Conservation (phyloP, 164 flowering plant species). For the Protea cynaroides region DNA sequence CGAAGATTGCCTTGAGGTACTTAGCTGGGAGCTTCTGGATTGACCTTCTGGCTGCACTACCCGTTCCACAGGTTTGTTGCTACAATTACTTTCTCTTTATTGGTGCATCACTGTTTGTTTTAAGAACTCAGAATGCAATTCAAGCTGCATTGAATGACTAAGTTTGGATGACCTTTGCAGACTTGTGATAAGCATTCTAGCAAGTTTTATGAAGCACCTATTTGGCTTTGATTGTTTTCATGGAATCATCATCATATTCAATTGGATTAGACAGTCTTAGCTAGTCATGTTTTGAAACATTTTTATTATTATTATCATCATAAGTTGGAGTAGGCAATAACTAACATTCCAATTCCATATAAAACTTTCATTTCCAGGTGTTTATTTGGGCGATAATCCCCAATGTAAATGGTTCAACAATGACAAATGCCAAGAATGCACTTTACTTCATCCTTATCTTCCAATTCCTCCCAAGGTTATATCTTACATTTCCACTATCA, state of each 20-base stretch:
- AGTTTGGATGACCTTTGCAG: neutral
- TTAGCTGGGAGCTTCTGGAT: constrained; percentile 56
- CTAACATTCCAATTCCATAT: too few species aligned
- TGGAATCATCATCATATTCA: constrained; percentile 7
- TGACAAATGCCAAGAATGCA: constrained; percentile 58
- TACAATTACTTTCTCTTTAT: constrained; percentile 1
- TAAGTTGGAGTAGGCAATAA: too few species aligned
- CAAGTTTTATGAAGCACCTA: neutral
- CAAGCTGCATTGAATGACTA: neutral
- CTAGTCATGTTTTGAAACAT: too few species aligned
- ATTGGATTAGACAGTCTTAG: too few species aligned
- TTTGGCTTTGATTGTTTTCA: neutral
- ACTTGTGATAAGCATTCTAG: neutral
- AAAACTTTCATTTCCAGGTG: too few species aligned
- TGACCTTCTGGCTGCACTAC: constrained; percentile 74
- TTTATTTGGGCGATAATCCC: constrained; percentile 75
- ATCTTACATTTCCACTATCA: constrained; percentile 61
- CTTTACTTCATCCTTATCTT: constrained; percentile 43
- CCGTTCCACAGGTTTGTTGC: constrained; percentile 81
- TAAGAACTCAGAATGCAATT: neutral
- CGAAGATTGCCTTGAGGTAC: constrained; percentile 66
- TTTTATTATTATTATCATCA: too few species aligned
- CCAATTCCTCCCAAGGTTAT: constrained; percentile 66
- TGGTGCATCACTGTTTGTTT: neutral
- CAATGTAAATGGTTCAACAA: constrained; percentile 44